Conservation (phyloP, 164 flowering plant genomes). For the Echeveria elegans region DNA sequence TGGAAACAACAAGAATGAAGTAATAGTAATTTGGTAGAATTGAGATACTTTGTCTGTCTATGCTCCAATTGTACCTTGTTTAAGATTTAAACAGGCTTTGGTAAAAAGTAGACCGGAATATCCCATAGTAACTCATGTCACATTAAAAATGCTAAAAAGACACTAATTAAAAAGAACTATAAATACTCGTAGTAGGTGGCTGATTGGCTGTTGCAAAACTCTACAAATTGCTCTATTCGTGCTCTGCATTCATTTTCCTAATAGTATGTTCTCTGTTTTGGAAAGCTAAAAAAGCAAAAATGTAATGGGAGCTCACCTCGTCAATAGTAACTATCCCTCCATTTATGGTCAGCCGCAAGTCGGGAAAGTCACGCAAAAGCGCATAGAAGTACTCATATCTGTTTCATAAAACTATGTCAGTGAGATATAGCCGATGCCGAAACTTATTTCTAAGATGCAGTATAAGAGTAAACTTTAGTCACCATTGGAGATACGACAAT, state of each 20-base stretch:
- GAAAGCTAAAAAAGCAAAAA: neutral
- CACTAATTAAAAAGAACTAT: neutral
- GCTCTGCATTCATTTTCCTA: neutral
- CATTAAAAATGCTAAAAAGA: no score
- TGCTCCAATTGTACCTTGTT: neutral
- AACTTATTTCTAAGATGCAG: no score
- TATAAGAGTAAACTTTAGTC: no score
- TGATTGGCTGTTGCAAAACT: no score
- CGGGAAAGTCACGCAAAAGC: conserved; percentile 94
- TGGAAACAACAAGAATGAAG: neutral
- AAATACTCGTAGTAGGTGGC: neutral
- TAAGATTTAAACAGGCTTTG: no score
- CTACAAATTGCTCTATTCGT: neutral
- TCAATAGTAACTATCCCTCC: conserved; percentile 77
- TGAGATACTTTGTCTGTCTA: neutral
- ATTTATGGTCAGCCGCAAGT: conserved; percentile 78
- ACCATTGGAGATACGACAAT: no score
- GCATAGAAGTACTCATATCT: conserved; percentile 88
- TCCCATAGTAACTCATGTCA: no score
- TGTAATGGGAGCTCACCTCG: conserved; percentile 41
- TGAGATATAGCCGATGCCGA: neutral
- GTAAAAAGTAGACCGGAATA: no score
- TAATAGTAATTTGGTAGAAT: neutral
- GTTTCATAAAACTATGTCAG: conserved; percentile 12
- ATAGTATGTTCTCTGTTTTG: neutral